A percentile compares a stretch with the other conserved stretches of the same genome.
Evolutionary conservation across 352 stramenopile genomes (phyloP).

Genomic region (Phytopythium cucurbitacearum): DNA sequence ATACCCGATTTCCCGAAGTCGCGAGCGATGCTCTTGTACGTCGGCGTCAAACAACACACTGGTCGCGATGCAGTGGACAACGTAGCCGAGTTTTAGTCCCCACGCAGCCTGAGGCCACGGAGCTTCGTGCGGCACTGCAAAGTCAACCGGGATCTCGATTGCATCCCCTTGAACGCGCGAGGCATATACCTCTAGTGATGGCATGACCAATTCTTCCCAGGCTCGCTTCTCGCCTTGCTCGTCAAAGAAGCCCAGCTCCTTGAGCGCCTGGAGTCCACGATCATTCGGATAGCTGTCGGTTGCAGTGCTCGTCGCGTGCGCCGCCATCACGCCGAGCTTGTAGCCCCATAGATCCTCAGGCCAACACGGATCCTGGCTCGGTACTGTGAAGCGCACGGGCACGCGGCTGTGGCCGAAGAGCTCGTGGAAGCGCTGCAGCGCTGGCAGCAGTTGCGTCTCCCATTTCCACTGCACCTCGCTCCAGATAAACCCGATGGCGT

Average conservation of each 20-base stretch:
- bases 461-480: slow-evolving; percentile 69
- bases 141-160: slow-evolving; percentile 36
- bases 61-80: slow-evolving; percentile 40
- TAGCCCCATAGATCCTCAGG: slow-evolving; percentile 76
- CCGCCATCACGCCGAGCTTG: slow-evolving; percentile 54
- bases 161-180: slow-evolving; percentile 11
- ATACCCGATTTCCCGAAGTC: slow-evolving; percentile 48
- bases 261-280: slow-evolving; percentile 23
- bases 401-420: slow-evolving; percentile 87
- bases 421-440: slow-evolving; percentile 70
- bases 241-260: slow-evolving; percentile 42
- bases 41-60: slow-evolving; percentile 39
- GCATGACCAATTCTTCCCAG: slow-evolving; percentile 36
- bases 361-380: slow-evolving; percentile 66
- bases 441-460: slow-evolving; percentile 52
- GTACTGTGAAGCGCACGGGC: slow-evolving; percentile 87
- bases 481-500: slow-evolving; percentile 67
- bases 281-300: slow-evolving; percentile 9
- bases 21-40: slow-evolving; percentile 28
- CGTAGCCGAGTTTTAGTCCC: slow-evolving; percentile 46
- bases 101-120: slow-evolving; percentile 41
- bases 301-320: slow-evolving; percentile 29
- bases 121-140: slow-evolving; percentile 46
- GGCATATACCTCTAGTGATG: slow-evolving; percentile 34
- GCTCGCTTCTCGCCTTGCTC: slow-evolving; percentile 12